Percentiles rank a stretch among this genome's conserved stretches.
Conservation (phyloP, 2,329 filamentous ascomycete species). For the Xylariaceae sp. region DNA sequence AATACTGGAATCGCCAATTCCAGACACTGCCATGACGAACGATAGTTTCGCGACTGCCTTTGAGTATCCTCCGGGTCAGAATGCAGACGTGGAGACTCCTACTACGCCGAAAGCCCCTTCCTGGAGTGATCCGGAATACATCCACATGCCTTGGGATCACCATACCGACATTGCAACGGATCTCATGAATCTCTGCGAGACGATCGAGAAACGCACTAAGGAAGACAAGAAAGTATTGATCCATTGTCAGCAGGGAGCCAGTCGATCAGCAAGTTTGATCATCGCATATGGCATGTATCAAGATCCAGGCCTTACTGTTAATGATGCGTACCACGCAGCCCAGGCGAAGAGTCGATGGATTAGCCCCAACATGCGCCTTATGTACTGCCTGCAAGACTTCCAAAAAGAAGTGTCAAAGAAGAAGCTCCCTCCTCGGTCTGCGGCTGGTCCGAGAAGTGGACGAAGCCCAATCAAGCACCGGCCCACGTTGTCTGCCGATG, state of each 20-base stretch:
- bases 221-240: constrained; percentile 75
- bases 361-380: constrained; percentile 85
- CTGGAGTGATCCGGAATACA: constrained; percentile 66
- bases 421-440: constrained; percentile 40
- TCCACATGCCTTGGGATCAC: constrained; percentile 84
- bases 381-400: constrained; percentile 85
- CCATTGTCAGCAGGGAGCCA: constrained; percentile 83
- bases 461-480: constrained; percentile 59
- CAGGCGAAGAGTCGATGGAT: constrained; percentile 84
- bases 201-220: constrained; percentile 67
- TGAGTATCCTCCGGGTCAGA: constrained; percentile 47
- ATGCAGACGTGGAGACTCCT: constrained; percentile 41
- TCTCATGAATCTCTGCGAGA: constrained; percentile 69
- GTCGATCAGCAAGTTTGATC: constrained; percentile 78
- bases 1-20: constrained; percentile 42
- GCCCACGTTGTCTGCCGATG: constrained; percentile 56
- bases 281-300: constrained; percentile 82
- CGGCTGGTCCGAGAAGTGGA: constrained; percentile 47
- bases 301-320: constrained; percentile 71
- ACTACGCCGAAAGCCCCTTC: constrained; percentile 54
- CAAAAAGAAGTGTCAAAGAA: constrained; percentile 58
- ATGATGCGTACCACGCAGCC: constrained; percentile 77
- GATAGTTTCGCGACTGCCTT: constrained; percentile 59
- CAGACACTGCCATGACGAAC: constrained; percentile 55
- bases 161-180: constrained; percentile 82